A percentile compares a stretch with the other conserved stretches of the same genome.
Conservation (phyloP, 257 asterid species). For the Hygrophila difformis region DNA sequence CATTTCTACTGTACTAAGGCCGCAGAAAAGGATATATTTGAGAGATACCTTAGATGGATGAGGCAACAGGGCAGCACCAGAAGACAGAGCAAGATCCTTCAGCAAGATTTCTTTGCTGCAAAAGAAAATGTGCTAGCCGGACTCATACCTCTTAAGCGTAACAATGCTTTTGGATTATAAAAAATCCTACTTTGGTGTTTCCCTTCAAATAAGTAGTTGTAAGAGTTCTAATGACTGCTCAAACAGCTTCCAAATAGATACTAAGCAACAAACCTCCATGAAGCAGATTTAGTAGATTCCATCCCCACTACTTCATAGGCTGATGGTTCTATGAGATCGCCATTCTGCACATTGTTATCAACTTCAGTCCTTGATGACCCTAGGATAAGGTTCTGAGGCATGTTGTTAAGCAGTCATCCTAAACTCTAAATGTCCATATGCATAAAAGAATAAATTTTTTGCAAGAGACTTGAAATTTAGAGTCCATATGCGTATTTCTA, state of each 20-base stretch:
- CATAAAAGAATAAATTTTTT: not conserved
- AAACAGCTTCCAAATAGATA: constrained; percentile 2
- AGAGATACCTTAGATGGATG: constrained; percentile 80
- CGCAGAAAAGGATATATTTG: no score
- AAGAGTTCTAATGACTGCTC: not conserved
- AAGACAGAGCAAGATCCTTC: constrained; percentile 38
- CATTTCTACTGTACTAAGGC: no score
- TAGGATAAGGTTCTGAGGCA: constrained; percentile 19
- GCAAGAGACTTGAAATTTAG: not conserved
- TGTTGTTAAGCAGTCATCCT: no score
- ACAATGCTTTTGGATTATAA: no score
- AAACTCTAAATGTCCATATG: constrained; percentile 1
- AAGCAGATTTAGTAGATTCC: constrained; percentile 21
- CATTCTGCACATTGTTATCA: constrained; percentile 18
- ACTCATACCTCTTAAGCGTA: no score
- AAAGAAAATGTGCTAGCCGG: no score
- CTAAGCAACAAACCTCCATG: constrained; percentile 27
- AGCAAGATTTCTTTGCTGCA: constrained; percentile 42
- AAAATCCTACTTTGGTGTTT: no score
- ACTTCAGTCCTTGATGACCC: constrained; percentile 26
- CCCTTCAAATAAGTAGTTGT: no score
- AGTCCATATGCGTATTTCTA: no score
- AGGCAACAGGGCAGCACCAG: constrained; percentile 69
- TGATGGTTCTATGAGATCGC: constrained; percentile 27
- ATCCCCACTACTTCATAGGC: constrained; percentile 22